These are phyloP conservation scores for Fusarium sambucinum DNA, from an alignment of 2,329 filamentous ascomycete species.

Conservation along the genomic window DNA sequence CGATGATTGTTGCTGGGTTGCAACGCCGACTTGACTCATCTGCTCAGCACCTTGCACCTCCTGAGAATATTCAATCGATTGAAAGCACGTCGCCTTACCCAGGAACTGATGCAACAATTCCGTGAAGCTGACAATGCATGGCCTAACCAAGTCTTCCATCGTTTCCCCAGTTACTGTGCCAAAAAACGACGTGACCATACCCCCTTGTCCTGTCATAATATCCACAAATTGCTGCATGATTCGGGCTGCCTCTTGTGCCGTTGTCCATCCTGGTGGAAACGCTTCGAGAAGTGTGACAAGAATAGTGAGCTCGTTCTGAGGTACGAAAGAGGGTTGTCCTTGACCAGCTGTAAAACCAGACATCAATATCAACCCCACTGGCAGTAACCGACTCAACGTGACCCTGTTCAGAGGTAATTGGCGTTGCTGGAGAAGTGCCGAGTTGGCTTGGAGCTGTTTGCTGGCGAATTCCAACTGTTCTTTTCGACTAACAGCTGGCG, in stretches of 20 bases:
- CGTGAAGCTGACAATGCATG: slow-evolving; percentile 42
- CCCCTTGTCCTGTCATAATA: slow-evolving; percentile 36
- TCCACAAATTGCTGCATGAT: slow-evolving; percentile 51
- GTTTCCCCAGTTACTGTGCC: slow-evolving; percentile 32
- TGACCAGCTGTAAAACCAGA: slow-evolving; percentile 45
- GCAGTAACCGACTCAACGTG: slow-evolving; percentile 56
- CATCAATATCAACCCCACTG: slow-evolving; percentile 55
- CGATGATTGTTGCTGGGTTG: slow-evolving; percentile 33
- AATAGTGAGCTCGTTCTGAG: slow-evolving; percentile 53
- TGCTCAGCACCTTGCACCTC: slow-evolving; percentile 34
- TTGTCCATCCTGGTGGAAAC: slow-evolving; percentile 53
- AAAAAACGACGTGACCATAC: slow-evolving; percentile 34
- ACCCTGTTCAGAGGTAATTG: slow-evolving; percentile 59
- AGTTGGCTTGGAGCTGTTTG: slow-evolving; percentile 58
- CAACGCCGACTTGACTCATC: slow-evolving; percentile 12
- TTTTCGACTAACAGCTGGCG: slow-evolving; percentile 43
- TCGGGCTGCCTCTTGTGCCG: slow-evolving; percentile 52
- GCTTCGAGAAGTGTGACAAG: slow-evolving; percentile 54
- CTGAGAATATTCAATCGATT: slow-evolving; percentile 38
- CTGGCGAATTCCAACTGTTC: slow-evolving; percentile 56
- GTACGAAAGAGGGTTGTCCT: slow-evolving; percentile 44
- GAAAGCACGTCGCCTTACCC: slow-evolving; percentile 52
- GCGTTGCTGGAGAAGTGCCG: slow-evolving; percentile 57
- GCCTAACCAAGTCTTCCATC: slow-evolving; percentile 35
- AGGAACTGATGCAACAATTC: slow-evolving; percentile 51